phyloP scores from a whole-genome alignment of 768 basidiomycete species.

The Mycena crocata region DNA sequence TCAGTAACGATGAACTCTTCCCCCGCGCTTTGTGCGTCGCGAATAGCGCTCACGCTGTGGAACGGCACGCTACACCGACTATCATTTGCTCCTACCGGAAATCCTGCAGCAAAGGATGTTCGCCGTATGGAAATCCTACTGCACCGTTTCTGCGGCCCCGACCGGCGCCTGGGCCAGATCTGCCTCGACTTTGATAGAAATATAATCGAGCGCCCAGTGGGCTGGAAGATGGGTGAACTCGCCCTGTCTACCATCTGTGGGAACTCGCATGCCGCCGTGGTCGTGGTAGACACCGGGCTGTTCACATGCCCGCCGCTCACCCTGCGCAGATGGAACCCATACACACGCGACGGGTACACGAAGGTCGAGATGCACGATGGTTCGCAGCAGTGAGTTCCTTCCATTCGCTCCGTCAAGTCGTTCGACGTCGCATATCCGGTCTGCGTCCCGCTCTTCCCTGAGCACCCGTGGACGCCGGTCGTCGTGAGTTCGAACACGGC shows the following conservation, averaged over 20 bases:
- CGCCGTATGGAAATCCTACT: constrained; percentile 17
- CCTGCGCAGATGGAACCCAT: constrained; percentile 18
- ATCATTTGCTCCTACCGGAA: background rate
- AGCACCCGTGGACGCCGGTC: constrained; percentile 15
- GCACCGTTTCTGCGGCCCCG: background rate
- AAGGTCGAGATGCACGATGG: constrained; percentile 23
- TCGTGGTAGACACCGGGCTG: constrained; percentile 3
- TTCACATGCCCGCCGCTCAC: constrained; percentile 15
- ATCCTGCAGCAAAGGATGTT: background rate
- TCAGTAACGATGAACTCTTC: constrained; percentile 9
- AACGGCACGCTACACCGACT: background rate
- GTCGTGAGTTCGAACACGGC: background rate
- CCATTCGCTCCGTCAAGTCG: constrained; percentile 9
- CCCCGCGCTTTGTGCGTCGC: constrained; percentile 20
- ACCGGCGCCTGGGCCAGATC: background rate
- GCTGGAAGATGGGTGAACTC: background rate
- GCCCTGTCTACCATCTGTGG: constrained; percentile 8
- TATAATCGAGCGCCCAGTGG: constrained; percentile 6
- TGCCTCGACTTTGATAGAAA: constrained; percentile 8
- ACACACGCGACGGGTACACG: background rate
- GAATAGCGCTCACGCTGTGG: constrained; percentile 16
- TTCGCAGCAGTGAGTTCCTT: constrained; percentile 23
- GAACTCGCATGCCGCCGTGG: constrained; percentile 1
- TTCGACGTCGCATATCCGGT: constrained; percentile 14
- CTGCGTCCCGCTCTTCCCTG: background rate